Base-by-base conservation (phyloP, 169 alveolate genomes). In the Plasmodium chabaudi region DNA sequence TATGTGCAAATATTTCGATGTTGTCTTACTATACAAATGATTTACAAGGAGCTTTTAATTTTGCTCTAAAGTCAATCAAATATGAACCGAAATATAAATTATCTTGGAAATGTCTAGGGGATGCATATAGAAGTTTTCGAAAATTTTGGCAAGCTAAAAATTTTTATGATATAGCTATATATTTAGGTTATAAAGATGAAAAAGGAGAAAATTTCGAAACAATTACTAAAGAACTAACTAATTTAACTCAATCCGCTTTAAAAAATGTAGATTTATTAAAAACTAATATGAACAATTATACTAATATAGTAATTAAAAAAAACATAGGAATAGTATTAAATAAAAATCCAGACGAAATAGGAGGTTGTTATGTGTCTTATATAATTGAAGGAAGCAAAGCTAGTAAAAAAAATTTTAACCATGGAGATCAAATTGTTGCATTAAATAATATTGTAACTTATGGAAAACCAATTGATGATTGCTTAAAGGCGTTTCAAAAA, bases 341-440 rank as follows among this genome's bases (percentile, higher is more conserved):
- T 25, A 79, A 79, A 55, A 79, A 79, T 67, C 89, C 89, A 27
- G 89, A 79, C 47, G 65, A 70, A 46, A 79, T 79, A 17, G 89
- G 89, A 25, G 89, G 89, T 0, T 79, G 89, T 53, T 79, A 65
- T 47, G 82, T 79, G n/a, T 79, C 89, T 17, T 79, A 79, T 23
- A 65, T 79, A 42, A 79, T 79, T 42, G 89, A 79, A 47, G 89
- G 75, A 46, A 63, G 89, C 5, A 79, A 79, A 79, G 89, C 89
- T 56, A 79, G 89, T 60, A 79, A 79, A 79, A 64, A 79, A 67
- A 67, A 79, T 67, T 65, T 79, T 70, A 68, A 61, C 53, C 89
- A 79, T 67, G 89, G 89, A 19, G 89, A 79, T 70, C 89, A 79
- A 79, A 79, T 79, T 56, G 82, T 79, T 55, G 82, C 89, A 15